A percentile compares a stretch with the other conserved stretches of the same genome.
phyloP scores from a whole-genome alignment of 345 rosid species.

The Hibiscus syriacus region DNA sequence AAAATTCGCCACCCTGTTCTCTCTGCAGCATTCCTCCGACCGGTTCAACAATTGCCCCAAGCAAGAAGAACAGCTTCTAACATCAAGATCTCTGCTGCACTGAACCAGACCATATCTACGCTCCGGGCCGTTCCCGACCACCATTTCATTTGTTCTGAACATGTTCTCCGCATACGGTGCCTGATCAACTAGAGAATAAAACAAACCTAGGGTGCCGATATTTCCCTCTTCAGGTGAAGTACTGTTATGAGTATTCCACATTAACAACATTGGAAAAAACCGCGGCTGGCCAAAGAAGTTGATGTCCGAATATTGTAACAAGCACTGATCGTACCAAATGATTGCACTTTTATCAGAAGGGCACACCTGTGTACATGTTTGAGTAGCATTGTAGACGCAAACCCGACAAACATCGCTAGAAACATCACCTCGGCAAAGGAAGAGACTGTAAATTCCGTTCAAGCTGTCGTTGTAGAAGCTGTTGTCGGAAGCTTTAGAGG shows the following conservation, averaged over 20 bases:
- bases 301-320: slow-evolving; percentile 22
- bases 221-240: slow-evolving; percentile 3
- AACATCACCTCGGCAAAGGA: no score
- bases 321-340: no score
- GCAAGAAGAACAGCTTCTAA: slow-evolving; percentile 13
- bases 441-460: no score
- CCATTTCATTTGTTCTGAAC: slow-evolving; percentile 4
- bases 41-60: not conserved
- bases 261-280: not conserved
- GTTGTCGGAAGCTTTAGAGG: no score
- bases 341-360: no score
- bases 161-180: not conserved
- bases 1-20: slow-evolving; percentile 26
- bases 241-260: not conserved
- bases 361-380: slow-evolving; percentile 11
- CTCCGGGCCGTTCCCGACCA: not conserved
- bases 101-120: no score
- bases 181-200: no score
- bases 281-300: not conserved
- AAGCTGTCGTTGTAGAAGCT: no score
- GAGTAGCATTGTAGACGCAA: slow-evolving; percentile 14
- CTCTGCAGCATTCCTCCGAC: slow-evolving; percentile 12
- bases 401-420: no score
- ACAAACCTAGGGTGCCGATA: not conserved
- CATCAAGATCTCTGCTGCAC: slow-evolving; percentile 26